Evolutionary conservation across 129 eudicot species (phyloP).

Genomic region (Scalesia atractyloides): DNA sequence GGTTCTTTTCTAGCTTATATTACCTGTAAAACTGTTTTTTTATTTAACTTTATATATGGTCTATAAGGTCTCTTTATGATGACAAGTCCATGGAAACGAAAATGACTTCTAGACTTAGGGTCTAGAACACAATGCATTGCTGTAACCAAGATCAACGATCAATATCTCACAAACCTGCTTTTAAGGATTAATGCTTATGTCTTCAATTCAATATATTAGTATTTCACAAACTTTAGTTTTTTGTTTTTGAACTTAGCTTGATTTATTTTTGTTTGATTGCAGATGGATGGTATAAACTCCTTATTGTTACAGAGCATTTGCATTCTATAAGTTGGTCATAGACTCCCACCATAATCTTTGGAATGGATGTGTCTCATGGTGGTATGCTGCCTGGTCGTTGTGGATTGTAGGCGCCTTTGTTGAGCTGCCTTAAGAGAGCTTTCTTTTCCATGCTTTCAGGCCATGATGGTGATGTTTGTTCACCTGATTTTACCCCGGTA

Average conservation of each 20-base stretch:
- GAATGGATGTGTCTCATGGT: slow-evolving; percentile 95
- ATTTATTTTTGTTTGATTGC: slow-evolving; percentile 12
- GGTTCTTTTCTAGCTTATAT: slow-evolving; percentile 25
- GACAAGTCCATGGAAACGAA: slow-evolving; percentile 82
- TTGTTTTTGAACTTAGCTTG: background rate
- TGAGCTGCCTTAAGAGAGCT: too few relatives aligned
- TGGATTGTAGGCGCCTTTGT: slow-evolving; percentile 33
- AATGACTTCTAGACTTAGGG: slow-evolving; percentile 55
- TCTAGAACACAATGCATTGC: slow-evolving; percentile 79
- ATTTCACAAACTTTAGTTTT: background rate
- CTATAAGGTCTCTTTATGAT: background rate
- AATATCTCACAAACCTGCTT: slow-evolving; percentile 74
- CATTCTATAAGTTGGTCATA: slow-evolving; percentile 37
- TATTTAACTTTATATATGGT: background rate
- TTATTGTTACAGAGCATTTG: slow-evolving; percentile 43
- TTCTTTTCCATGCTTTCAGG: too few relatives aligned
- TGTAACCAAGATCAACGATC: slow-evolving; percentile 66
- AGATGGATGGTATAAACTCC: slow-evolving; percentile 88
- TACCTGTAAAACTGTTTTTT: background rate
- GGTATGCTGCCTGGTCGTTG: slow-evolving; percentile 54
- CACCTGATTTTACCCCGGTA: too few relatives aligned
- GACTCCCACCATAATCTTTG: slow-evolving; percentile 67
- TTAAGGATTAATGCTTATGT: slow-evolving; percentile 78
- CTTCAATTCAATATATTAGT: background rate
- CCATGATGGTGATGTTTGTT: too few relatives aligned